phyloP scores from a whole-genome alignment of 768 basidiomycete genomes.

The Leucogyrophana mollusca region DNA sequence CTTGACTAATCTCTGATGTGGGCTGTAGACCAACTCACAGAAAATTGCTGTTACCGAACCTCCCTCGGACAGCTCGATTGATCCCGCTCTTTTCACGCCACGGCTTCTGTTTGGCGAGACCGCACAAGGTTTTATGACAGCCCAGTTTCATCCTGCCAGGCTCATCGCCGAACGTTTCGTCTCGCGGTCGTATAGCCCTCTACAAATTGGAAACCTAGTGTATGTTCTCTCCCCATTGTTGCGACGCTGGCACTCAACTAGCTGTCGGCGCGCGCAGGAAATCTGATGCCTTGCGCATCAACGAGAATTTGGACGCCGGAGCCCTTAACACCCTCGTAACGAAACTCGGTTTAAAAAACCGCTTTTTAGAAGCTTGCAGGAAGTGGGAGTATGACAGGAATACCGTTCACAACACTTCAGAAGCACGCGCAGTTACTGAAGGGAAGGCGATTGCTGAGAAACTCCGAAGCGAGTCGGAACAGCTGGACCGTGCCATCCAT shows the following conservation, averaged over 20 bases:
- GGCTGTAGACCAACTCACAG: slow-evolving; percentile 8
- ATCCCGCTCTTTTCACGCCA: slow-evolving; percentile 16
- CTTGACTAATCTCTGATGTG: neutral
- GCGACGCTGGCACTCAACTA: neutral
- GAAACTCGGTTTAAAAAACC: slow-evolving; percentile 23
- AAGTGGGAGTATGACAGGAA: slow-evolving; percentile 19
- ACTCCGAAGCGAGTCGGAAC: slow-evolving; percentile 7
- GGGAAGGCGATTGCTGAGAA: neutral
- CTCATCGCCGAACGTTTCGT: neutral
- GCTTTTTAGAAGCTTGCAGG: slow-evolving; percentile 20
- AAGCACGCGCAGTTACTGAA: neutral
- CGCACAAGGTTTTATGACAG: slow-evolving; percentile 38
- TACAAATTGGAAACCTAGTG: slow-evolving; percentile 20
- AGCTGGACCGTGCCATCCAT: slow-evolving; percentile 5
- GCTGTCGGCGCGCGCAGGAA: slow-evolving; percentile 11
- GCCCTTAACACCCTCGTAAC: slow-evolving; percentile 25
- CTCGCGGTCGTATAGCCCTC: neutral
- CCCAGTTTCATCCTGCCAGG: slow-evolving; percentile 17
- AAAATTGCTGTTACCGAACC: slow-evolving; percentile 10
- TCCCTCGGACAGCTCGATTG: slow-evolving; percentile 5
- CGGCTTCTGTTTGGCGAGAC: slow-evolving; percentile 40
- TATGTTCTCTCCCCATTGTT: slow-evolving; percentile 7
- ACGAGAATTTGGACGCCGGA: slow-evolving; percentile 20
- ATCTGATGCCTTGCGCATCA: slow-evolving; percentile 21
- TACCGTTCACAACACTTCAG: slow-evolving; percentile 1